Evolutionary conservation across 1,284 basidiomycete species (phyloP).

Genomic region (Wallemia hederae): DNA sequence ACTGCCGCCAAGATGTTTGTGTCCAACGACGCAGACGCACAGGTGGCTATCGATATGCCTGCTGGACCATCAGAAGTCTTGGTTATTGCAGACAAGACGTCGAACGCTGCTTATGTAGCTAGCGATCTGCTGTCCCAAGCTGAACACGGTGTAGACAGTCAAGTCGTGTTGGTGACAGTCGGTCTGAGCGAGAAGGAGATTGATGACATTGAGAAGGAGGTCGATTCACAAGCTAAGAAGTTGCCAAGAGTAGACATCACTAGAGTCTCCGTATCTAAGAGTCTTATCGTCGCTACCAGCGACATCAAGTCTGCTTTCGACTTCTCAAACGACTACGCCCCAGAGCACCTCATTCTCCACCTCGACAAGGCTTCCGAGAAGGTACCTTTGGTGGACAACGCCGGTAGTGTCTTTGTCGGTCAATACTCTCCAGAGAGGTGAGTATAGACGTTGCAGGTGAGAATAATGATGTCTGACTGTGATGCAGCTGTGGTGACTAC

Average conservation of each 20-base stretch:
- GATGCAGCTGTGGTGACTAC: conserved; percentile 42
- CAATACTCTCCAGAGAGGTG: conserved; percentile 80
- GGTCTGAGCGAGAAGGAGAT: conserved; percentile 33
- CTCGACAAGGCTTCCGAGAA: conserved; percentile 35
- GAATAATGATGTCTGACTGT: no score
- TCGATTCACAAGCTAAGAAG: conserved; percentile 62
- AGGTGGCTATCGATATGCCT: conserved; percentile 96
- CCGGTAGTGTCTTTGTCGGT: conserved; percentile 89
- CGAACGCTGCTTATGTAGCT: conserved; percentile 70
- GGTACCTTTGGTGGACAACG: conserved; percentile 47
- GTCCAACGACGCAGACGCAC: conserved; percentile 89
- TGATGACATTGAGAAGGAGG: conserved; percentile 45
- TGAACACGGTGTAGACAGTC: conserved; percentile 91
- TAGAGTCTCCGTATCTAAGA: conserved; percentile 67
- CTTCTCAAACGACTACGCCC: conserved; percentile 93
- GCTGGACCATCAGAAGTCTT: conserved; percentile 91
- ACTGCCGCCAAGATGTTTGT: conserved; percentile 98
- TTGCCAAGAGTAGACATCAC: conserved; percentile 72
- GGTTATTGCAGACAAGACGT: conserved; percentile 67
- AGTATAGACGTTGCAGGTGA: no score
- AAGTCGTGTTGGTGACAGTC: conserved; percentile 74
- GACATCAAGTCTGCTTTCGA: conserved; percentile 41
- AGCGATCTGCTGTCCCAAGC: conserved; percentile 92
- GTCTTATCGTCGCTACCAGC: conserved; percentile 35
- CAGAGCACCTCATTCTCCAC: conserved; percentile 83